phyloP scores from a whole-genome alignment of 345 rosid species.

The Eutrema yunnanense region DNA sequence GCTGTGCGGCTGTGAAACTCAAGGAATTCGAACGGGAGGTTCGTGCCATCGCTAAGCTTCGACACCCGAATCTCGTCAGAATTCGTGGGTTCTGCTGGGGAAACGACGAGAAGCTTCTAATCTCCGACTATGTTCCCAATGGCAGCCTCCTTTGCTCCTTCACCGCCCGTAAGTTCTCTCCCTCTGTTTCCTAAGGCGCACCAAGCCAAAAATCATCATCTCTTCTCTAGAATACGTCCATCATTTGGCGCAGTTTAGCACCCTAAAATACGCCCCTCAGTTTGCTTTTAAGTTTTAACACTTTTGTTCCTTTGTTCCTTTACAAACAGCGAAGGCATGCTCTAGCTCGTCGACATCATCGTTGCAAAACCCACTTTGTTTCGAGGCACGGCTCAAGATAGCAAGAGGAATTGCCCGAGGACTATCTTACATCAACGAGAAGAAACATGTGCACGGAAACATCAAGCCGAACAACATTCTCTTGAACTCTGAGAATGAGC shows the following conservation, averaged over 20 bases:
- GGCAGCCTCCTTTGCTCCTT: constrained; percentile 62
- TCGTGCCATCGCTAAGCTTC: constrained; percentile 51
- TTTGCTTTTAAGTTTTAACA: neutral
- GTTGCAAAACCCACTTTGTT: constrained; percentile 43
- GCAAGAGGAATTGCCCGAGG: constrained; percentile 80
- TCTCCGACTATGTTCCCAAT: constrained; percentile 63
- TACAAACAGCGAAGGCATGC: constrained; percentile 27
- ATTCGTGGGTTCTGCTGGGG: constrained; percentile 88
- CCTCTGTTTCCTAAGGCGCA: neutral
- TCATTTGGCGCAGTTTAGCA: neutral
- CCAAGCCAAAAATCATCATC: neutral
- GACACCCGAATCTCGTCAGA: constrained; percentile 69
- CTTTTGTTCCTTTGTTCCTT: neutral
- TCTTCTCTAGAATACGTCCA: neutral
- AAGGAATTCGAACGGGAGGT: constrained; percentile 76
- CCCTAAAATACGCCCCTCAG: neutral
- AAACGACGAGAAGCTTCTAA: constrained; percentile 74
- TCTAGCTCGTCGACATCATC: constrained; percentile 34
- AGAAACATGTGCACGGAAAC: constrained; percentile 77
- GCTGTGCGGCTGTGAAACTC: constrained; percentile 33
- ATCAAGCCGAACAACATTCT: constrained; percentile 78
- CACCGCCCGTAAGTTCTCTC: constrained; percentile 47
- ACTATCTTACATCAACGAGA: constrained; percentile 66
- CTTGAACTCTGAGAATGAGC: constrained; percentile 51
- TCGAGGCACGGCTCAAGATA: constrained; percentile 64